phyloP scores from a whole-genome alignment of 2,329 filamentous ascomycete species.

The Fragosphaeria purpurea region DNA sequence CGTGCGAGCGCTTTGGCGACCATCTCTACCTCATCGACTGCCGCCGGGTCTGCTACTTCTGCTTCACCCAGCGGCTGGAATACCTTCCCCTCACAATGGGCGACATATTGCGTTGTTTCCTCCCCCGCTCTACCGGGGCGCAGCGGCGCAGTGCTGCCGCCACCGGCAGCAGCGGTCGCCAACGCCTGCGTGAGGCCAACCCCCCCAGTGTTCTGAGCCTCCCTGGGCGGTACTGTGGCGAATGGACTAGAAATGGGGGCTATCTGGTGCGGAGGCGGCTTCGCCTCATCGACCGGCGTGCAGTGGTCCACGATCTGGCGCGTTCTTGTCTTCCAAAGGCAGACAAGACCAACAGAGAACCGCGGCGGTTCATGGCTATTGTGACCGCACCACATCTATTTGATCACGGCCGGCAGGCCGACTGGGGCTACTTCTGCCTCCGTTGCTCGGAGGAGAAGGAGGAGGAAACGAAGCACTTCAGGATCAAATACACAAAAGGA shows the following conservation, averaged over 20 bases:
- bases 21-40: conserved; percentile 4
- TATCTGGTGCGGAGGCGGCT: not conserved
- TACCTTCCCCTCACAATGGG: conserved; percentile 15
- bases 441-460: not conserved
- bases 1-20: conserved; percentile 1
- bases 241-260: not conserved
- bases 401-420: conserved; percentile 1
- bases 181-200: not conserved
- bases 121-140: not conserved
- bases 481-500: conserved; percentile 5
- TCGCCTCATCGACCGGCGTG: not conserved
- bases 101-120: conserved; percentile 19
- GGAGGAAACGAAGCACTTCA: not conserved
- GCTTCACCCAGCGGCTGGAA: not conserved
- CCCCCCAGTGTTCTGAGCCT: conserved; percentile 25
- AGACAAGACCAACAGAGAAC: not conserved
- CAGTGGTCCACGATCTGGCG: not conserved
- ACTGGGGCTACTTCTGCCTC: conserved; percentile 5
- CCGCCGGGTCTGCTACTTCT: conserved; percentile 2
- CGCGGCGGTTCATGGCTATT: conserved; percentile 2
- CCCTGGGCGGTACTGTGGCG: not conserved
- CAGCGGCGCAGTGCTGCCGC: not conserved
- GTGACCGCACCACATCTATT: conserved; percentile 2
- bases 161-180: not conserved
- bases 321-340: not conserved